These are phyloP conservation scores for Cryptococcus deneoformans DNA, from an alignment of 1,284 basidiomycete genomes.

Conservation along the genomic window DNA sequence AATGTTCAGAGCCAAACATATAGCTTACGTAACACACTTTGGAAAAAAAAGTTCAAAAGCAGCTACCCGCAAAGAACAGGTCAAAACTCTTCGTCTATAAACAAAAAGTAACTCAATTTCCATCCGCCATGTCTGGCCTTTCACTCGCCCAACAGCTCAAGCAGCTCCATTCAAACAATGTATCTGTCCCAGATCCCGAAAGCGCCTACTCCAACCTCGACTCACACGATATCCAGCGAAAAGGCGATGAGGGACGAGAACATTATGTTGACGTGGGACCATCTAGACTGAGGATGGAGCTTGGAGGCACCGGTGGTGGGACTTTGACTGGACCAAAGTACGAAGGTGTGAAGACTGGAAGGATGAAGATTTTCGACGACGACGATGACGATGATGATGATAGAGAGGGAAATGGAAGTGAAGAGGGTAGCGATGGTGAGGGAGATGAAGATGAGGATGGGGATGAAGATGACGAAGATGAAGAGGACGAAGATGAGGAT, in stretches of 20 bases:
- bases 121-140: conserved; percentile 19
- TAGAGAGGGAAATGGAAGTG: conserved; percentile 21
- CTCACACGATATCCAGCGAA: conserved; percentile 19
- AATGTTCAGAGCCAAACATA: background rate
- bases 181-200: conserved; percentile 69
- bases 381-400: conserved; percentile 33
- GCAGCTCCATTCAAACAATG: conserved; percentile 57
- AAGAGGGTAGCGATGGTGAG: conserved; percentile 53
- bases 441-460: conserved; percentile 54
- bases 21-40: background rate
- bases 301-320: conserved; percentile 52
- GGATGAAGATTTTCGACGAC: conserved; percentile 58
- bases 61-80: too few species aligned
- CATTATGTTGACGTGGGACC: conserved; percentile 81
- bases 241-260: conserved; percentile 54
- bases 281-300: conserved; percentile 61
- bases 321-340: conserved; percentile 59
- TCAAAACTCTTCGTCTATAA: background rate
- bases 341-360: conserved; percentile 61
- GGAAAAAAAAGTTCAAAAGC: background rate
- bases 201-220: conserved; percentile 54
- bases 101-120: background rate
- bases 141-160: conserved; percentile 78
- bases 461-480: conserved; percentile 40
- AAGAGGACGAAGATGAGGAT: conserved; percentile 51